These are phyloP conservation scores for Chrysopogon serrulatus DNA, from an alignment of 176 grass and related monocot genomes.

Conservation along the genomic window DNA sequence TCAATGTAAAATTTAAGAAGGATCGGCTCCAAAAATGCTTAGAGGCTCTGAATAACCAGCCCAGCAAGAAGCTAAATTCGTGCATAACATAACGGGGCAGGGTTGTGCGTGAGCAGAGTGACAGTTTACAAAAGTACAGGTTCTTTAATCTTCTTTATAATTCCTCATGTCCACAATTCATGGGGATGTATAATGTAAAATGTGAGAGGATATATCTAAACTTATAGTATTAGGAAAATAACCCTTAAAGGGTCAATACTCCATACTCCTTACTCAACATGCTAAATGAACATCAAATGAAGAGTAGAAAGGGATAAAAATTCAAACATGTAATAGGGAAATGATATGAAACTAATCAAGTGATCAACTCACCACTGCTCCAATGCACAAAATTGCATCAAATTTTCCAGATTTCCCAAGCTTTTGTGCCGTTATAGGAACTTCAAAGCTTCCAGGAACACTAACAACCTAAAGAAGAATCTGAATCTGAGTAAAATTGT, in stretches of 20 bases:
- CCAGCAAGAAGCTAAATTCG: too few relatives aligned
- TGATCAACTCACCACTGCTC: conserved; percentile 73
- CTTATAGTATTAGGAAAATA: neutral
- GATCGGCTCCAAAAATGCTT: neutral
- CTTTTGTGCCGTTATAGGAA: conserved; percentile 82
- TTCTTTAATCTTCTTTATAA: neutral
- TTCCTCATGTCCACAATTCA: neutral
- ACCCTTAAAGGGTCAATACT: neutral
- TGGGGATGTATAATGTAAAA: neutral
- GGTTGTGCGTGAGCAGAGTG: too few relatives aligned
- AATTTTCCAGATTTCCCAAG: conserved; percentile 86
- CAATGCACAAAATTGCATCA: conserved; percentile 93
- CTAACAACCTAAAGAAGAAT: conserved; percentile 62
- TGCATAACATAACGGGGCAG: too few relatives aligned
- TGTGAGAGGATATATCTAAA: neutral
- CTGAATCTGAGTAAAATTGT: neutral
- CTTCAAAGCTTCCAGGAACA: conserved; percentile 97
- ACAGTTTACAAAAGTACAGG: neutral
- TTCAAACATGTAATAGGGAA: neutral
- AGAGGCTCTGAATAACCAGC: too few relatives aligned
- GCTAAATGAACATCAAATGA: conserved; percentile 2
- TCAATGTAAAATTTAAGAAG: neutral
- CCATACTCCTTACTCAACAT: neutral
- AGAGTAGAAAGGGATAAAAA: neutral
- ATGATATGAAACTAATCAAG: neutral